Evolutionary conservation across 2,329 filamentous ascomycete genomes (phyloP), one percentile per base, ranked within the genome.

Genomic region (Apiospora arundinis): DNA sequence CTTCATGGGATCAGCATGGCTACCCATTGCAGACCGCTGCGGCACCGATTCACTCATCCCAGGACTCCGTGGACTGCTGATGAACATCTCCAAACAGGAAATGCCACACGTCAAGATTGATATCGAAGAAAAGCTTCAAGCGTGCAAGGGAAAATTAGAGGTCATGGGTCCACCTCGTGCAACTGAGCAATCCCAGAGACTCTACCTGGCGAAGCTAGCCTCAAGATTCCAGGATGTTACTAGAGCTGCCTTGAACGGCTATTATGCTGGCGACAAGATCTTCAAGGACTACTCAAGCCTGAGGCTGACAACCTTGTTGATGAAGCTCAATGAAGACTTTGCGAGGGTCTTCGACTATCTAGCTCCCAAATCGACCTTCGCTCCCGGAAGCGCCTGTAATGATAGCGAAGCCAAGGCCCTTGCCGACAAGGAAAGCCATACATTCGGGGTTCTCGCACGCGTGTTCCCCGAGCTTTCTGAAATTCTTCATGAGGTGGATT

Each of bases 301-400:
- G 2, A 79, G 78, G 45, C 79, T 86, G 1, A 81, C 84, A 42
- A 85, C 84, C 0, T 74, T 74, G 0, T 79, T 86, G 11, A 74
- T 82, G 0, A 75, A 80, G 28, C 74, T 84, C 16, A 84, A 83
- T 11, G 81, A 84, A 11, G 70, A 16, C 0, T 86, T 85, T 40
- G 75, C 78, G 2, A 28, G 73, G 0, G 40, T 73, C 0, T 76
- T 86, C 11, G 74, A 74, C 1, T 44, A 75, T 0, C 75, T 63
- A 6, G 80, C 74, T 0, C 77, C 82, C 52, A 68, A 49, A 7
- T 68, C 67, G 8, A 9, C 56, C 2, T 75, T 77, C 37, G 48
- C n/a, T n/a, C n/a, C n/a, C n/a, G n/a, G n/a, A n/a, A n/a, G n/a
- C n/a, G n/a, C n/a, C n/a, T n/a, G 49, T 23, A 28, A 49, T 2